Evolutionary conservation across 1,139 yeast genomes (phyloP).

Genomic region (Scheffersomyces titani): DNA sequence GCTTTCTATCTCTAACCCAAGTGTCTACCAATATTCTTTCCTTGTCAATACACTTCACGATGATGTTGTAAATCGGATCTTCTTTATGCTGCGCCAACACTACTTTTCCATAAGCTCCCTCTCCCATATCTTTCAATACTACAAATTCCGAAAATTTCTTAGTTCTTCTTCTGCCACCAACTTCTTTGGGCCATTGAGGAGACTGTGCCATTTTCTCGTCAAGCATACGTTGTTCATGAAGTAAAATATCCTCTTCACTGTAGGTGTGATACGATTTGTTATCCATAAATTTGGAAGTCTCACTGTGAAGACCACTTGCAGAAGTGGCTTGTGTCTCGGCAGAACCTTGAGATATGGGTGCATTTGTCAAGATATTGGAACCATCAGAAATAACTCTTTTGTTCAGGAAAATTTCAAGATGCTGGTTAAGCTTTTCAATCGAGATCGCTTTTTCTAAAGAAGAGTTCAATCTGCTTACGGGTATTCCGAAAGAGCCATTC

Average conservation of each 20-base stretch:
- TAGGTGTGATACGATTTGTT: slow-evolving; percentile 14
- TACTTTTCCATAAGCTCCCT: slow-evolving; percentile 96
- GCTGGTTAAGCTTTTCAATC: not conserved
- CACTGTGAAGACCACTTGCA: not conserved
- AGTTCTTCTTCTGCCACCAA: slow-evolving; percentile 62
- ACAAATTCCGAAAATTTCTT: slow-evolving; percentile 72
- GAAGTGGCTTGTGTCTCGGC: not conserved
- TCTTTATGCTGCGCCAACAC: slow-evolving; percentile 70
- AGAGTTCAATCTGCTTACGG: slow-evolving; percentile 16
- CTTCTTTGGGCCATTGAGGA: slow-evolving; percentile 52
- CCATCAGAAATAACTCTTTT: not conserved
- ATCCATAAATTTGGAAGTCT: not conserved
- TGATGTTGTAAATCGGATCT: slow-evolving; percentile 65
- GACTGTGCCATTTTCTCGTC: slow-evolving; percentile 35
- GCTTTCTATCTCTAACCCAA: slow-evolving; percentile 88
- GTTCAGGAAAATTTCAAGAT: not conserved
- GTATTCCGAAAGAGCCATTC: slow-evolving; percentile 29
- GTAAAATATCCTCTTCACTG: slow-evolving; percentile 44
- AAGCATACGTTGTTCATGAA: slow-evolving; percentile 45
- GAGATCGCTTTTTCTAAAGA: slow-evolving; percentile 3
- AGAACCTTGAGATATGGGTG: not conserved
- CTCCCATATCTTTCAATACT: slow-evolving; percentile 80
- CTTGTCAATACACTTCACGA: slow-evolving; percentile 86
- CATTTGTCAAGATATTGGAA: not conserved
- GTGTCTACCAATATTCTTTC: slow-evolving; percentile 93